These are phyloP conservation scores for Nemania bipapillata DNA, from an alignment of 2,329 filamentous ascomycete species.

Conservation along the genomic window DNA sequence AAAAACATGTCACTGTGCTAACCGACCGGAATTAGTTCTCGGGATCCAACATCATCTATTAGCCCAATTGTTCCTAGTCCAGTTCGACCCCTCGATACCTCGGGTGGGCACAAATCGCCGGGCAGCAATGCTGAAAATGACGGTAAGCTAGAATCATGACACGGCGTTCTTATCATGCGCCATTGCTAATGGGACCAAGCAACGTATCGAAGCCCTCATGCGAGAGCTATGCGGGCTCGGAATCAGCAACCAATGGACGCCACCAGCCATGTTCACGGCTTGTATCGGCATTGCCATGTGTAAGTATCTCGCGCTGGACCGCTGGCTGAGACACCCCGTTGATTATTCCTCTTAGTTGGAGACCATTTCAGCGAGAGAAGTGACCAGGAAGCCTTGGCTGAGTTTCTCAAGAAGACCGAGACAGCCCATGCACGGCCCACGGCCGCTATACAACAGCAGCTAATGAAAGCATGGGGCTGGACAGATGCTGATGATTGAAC, in stretches of 20 bases:
- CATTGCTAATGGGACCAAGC: slow-evolving; percentile 48
- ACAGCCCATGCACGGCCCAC: slow-evolving; percentile 65
- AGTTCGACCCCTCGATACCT: slow-evolving; percentile 66
- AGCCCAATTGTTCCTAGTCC: slow-evolving; percentile 65
- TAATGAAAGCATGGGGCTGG: slow-evolving; percentile 64
- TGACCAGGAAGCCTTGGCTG: slow-evolving; percentile 62
- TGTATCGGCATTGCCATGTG: slow-evolving; percentile 67
- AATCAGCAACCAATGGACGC: slow-evolving; percentile 64
- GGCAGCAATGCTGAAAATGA: slow-evolving; percentile 55
- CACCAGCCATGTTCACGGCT: slow-evolving; percentile 66
- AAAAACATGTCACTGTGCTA: background rate
- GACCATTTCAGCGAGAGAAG: slow-evolving; percentile 59
- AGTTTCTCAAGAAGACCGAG: slow-evolving; percentile 61
- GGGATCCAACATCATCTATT: slow-evolving; percentile 70
- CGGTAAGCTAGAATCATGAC: slow-evolving; percentile 49
- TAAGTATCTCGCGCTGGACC: slow-evolving; percentile 42
- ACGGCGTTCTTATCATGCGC: background rate
- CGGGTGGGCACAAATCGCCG: slow-evolving; percentile 57
- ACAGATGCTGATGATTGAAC: slow-evolving; percentile 41
- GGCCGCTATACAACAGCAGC: slow-evolving; percentile 57
- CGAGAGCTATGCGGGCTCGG: slow-evolving; percentile 69
- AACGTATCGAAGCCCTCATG: slow-evolving; percentile 60
- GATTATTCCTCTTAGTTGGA: slow-evolving; percentile 52
- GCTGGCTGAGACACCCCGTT: background rate
- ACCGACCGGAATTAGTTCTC: slow-evolving; percentile 57